Evolutionary conservation across 495 filamentous ascomycete species (phyloP), one percentile per base, ranked within the genome.

Genomic region (Xylaria cubensis): DNA sequence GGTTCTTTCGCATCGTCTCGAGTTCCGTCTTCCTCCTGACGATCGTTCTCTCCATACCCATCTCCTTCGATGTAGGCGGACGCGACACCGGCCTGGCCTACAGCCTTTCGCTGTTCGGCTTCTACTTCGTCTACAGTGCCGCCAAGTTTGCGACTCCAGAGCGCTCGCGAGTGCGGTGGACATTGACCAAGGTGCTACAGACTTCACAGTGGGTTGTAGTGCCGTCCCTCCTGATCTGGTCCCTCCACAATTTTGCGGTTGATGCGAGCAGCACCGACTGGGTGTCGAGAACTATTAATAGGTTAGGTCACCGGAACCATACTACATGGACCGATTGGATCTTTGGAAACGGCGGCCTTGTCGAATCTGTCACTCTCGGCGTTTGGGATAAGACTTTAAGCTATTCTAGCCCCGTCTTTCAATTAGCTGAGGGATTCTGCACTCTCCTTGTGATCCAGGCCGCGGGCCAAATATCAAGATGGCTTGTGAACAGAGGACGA

Each of bases 21-120:
- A 91, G 91, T 81, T 86, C 90, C 79, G 80, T 92, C 82, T 97
- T 97, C 84, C 89, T 99, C 74, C 85, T 92, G 80, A 90, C 92
- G 81, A 94, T 95, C 79, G 90, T 99, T 78, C 90, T 97, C 76
- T 96, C 93, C 64, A 93, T 98, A 80, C 96, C 96, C 70, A 89
- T 99, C 68, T 92, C 96, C 73, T 99, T 98, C 82, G 96, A 99
- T 86, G 94, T 99, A 77, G 96, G 96, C 79, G 96, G 96, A 64
- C 90, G 94, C 80, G 93, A 94, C 73, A 95, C 94, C 80, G 96
- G 96, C 74, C 88, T 99, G 75, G 94, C 93, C 75, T 98, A 93
- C 82, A 97, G 94, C 74, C 88, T 97, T 51, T 89, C 93, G 15
- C 88, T 99, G 24, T 92, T 94, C 46, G 83, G 85, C 73, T 97